Percentiles rank a stretch among this genome's conserved stretches.
These are phyloP conservation scores for Butyriboletus loyo DNA, from an alignment of 768 basidiomycete genomes.

Conservation along the genomic window DNA sequence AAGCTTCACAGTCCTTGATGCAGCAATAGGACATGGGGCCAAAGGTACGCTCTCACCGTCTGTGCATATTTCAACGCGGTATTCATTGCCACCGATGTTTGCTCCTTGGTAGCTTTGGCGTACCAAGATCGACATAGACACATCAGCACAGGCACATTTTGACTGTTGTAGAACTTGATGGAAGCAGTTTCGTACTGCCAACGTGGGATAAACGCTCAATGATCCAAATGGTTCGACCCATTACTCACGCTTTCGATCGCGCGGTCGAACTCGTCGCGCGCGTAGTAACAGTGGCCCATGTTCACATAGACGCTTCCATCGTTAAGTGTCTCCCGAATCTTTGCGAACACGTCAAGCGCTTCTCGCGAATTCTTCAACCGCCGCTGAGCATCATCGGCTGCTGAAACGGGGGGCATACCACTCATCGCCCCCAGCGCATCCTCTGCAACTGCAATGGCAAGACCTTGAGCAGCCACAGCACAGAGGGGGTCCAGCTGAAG, in stretches of 20 bases:
- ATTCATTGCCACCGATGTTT: conserved; percentile 76
- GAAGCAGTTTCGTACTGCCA: conserved; percentile 90
- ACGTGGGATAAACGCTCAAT: neutral
- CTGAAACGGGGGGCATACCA: conserved; percentile 45
- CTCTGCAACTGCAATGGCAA: conserved; percentile 93
- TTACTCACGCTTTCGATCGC: conserved; percentile 89
- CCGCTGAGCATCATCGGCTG: conserved; percentile 62
- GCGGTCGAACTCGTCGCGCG: conserved; percentile 89
- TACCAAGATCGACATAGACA: conserved; percentile 94
- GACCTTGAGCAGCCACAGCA: conserved; percentile 91
- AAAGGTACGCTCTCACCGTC: conserved; percentile 43
- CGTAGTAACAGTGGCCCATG: conserved; percentile 94
- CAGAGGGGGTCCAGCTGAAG: conserved; percentile 79
- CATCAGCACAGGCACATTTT: conserved; percentile 72
- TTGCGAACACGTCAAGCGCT: conserved; percentile 84
- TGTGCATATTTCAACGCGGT: conserved; percentile 84
- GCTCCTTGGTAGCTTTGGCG: conserved; percentile 88
- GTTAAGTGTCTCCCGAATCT: conserved; percentile 82
- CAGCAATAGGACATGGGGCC: neutral
- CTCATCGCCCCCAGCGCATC: conserved; percentile 74
- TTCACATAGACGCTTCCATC: conserved; percentile 90
- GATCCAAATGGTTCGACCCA: neutral
- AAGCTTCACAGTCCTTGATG: neutral
- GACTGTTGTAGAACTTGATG: conserved; percentile 66
- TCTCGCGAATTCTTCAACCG: conserved; percentile 76